phyloP scores from a whole-genome alignment of 1,139 yeast genomes.

The Magnusiomyces ingens region DNA sequence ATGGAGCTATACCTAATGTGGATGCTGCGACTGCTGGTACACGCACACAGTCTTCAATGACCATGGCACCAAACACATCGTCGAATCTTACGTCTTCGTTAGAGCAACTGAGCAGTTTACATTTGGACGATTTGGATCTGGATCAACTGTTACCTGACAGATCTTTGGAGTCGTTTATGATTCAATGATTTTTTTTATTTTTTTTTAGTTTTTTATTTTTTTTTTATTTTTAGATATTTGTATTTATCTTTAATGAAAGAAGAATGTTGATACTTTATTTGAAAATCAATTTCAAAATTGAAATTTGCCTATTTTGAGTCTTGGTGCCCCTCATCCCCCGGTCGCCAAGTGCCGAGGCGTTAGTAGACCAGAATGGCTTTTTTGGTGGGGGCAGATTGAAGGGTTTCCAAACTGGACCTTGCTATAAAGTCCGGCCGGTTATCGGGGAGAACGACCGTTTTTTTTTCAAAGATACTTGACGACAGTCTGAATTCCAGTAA shows the following conservation, averaged over 20 bases:
- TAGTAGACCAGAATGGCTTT: too few species aligned
- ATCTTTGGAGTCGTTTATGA: neutral
- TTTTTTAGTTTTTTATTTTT: neutral
- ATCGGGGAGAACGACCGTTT: too few species aligned
- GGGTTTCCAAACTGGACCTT: too few species aligned
- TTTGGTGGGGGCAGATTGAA: too few species aligned
- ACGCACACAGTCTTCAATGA: neutral
- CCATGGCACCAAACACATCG: neutral
- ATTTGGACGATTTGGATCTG: neutral
- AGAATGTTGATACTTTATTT: neutral
- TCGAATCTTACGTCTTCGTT: neutral
- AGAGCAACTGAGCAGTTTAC: neutral
- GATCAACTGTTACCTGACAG: neutral
- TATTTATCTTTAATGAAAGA: neutral
- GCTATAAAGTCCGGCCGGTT: too few species aligned
- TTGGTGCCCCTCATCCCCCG: too few species aligned
- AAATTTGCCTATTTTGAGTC: too few species aligned
- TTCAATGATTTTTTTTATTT: neutral
- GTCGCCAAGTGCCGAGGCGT: too few species aligned
- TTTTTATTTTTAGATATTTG: too few species aligned
- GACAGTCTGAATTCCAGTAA: too few species aligned
- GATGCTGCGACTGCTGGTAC: neutral
- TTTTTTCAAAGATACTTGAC: too few species aligned
- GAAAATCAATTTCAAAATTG: neutral
- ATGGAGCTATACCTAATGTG: neutral